Conservation (phyloP, 192 early-diverging fungal genomes). For the Entomortierella chlamydospora region DNA sequence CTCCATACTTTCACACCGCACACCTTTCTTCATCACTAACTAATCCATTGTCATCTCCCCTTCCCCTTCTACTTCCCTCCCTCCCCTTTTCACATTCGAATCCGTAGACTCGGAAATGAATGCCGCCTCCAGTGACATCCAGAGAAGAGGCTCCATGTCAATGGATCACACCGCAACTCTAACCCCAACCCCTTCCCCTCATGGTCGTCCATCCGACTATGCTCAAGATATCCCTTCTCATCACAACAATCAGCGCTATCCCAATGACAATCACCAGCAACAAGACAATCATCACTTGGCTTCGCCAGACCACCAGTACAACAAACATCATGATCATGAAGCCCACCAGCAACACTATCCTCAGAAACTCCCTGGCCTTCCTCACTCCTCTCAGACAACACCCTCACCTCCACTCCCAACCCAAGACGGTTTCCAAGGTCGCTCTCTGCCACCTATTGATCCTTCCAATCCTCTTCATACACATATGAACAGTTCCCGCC, state of each 20-base stretch:
- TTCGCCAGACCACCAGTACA: constrained; percentile 21
- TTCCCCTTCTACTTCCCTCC: background rate
- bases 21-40: background rate
- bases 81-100: constrained; percentile 2
- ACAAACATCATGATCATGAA: constrained; percentile 16
- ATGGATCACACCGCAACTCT: constrained; percentile 23
- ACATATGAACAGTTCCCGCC: constrained; percentile 43
- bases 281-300: constrained; percentile 14
- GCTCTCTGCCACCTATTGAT: constrained; percentile 43
- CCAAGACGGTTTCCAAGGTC: constrained; percentile 39
- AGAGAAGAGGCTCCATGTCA: constrained; percentile 26
- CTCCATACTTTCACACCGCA: background rate
- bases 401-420: constrained; percentile 47
- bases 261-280: constrained; percentile 17
- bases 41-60: background rate
- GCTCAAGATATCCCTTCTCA: background rate
- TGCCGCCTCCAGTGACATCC: background rate
- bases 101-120: constrained; percentile 19
- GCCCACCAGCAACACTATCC: background rate
- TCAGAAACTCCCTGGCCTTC: background rate
- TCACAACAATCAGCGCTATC: constrained; percentile 17
- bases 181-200: constrained; percentile 43
- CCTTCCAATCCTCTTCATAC: constrained; percentile 38
- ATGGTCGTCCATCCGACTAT: constrained; percentile 23
- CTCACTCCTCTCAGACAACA: constrained; percentile 16